phyloP scores from a whole-genome alignment of 192 early-diverging fungal genomes.

The Dissophora ornata region DNA sequence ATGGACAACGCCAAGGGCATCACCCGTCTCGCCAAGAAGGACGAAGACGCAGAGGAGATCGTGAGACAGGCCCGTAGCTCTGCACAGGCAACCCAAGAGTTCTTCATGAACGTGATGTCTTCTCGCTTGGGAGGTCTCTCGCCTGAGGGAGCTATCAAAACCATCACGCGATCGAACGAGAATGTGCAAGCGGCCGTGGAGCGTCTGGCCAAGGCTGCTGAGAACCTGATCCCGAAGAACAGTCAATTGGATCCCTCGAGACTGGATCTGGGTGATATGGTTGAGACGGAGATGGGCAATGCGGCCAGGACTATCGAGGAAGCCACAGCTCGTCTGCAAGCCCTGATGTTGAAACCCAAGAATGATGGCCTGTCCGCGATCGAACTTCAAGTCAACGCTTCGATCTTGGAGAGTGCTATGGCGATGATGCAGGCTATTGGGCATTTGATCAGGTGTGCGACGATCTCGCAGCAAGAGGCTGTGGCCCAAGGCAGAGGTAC shows the following conservation, averaged over 20 bases:
- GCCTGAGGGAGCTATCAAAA: conserved; percentile 72
- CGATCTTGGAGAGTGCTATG: conserved; percentile 90
- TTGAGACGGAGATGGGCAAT: conserved; percentile 93
- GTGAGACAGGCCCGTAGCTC: conserved; percentile 71
- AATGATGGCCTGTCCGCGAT: conserved; percentile 74
- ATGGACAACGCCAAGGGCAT: conserved; percentile 92
- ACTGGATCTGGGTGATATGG: conserved; percentile 86
- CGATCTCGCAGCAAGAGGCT: conserved; percentile 96
- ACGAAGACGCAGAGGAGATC: conserved; percentile 83
- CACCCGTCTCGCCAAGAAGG: conserved; percentile 81
- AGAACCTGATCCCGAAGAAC: conserved; percentile 74
- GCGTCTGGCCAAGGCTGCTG: conserved; percentile 77
- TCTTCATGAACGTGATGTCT: conserved; percentile 91
- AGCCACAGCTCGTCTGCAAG: conserved; percentile 84
- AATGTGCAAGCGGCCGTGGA: conserved; percentile 81
- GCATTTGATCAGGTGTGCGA: conserved; percentile 93
- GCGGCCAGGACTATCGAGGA: conserved; percentile 94
- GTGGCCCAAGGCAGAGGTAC: conserved; percentile 90
- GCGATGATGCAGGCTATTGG: conserved; percentile 95
- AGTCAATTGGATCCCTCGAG: conserved; percentile 65
- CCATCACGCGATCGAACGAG: conserved; percentile 80
- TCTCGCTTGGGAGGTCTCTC: conserved; percentile 71
- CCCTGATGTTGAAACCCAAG: conserved; percentile 80
- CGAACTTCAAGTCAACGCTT: conserved; percentile 90
- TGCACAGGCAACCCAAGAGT: conserved; percentile 77